A percentile compares a stretch with the other conserved stretches of the same genome.
These are phyloP conservation scores for Xylariaceae sp. DNA, from an alignment of 2,329 filamentous ascomycete species.

Conservation along the genomic window DNA sequence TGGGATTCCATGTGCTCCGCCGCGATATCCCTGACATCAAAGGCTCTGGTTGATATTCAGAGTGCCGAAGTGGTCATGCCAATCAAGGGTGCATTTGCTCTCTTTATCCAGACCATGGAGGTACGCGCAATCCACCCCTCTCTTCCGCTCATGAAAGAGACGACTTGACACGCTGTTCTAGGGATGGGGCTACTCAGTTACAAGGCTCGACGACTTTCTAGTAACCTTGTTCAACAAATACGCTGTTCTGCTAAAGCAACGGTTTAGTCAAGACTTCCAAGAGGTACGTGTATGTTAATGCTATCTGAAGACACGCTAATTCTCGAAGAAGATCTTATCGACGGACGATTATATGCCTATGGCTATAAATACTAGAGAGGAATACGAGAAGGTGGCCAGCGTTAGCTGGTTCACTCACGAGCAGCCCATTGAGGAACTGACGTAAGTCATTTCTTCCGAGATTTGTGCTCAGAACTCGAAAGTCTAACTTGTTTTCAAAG, in stretches of 20 bases:
- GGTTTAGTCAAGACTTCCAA: constrained; percentile 93
- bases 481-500: constrained; percentile 41
- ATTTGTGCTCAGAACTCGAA: constrained; percentile 39
- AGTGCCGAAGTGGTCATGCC: constrained; percentile 89
- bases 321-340: constrained; percentile 61
- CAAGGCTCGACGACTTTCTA: constrained; percentile 74
- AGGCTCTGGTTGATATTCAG: constrained; percentile 69
- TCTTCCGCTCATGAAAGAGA: neutral
- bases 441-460: constrained; percentile 42
- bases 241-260: constrained; percentile 78
- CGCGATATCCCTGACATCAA: constrained; percentile 74
- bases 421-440: constrained; percentile 66
- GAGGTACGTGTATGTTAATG: constrained; percentile 50
- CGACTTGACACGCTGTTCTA: constrained; percentile 31
- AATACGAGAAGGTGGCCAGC: constrained; percentile 92
- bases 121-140: constrained; percentile 39
- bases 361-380: constrained; percentile 83
- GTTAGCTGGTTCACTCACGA: constrained; percentile 95
- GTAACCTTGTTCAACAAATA: constrained; percentile 92
- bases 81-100: constrained; percentile 84
- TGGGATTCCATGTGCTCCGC: constrained; percentile 98
- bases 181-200: constrained; percentile 86
- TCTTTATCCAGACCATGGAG: constrained; percentile 99
- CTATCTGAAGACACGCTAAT: constrained; percentile 12
- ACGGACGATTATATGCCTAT: constrained; percentile 99